Base-by-base conservation (phyloP, 495 filamentous ascomycete species). In the Penicillium lagena region DNA sequence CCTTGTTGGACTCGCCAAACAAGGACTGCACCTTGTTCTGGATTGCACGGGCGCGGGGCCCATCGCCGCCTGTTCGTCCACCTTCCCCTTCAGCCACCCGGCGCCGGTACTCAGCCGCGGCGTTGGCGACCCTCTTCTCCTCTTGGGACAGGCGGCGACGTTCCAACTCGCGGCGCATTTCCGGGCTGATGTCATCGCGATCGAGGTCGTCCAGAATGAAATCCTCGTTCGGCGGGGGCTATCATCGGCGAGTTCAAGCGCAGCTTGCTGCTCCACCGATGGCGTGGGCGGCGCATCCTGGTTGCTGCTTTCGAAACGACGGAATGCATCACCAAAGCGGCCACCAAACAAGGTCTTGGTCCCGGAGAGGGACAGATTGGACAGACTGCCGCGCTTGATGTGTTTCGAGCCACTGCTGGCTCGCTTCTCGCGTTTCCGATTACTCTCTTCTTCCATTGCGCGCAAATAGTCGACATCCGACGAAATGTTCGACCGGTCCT, bases 271-370 rank as follows among this genome's bases (percentile, higher is more conserved):
- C 47, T 63, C 66, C 8, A 61, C 58, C 13, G 56, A 67, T 2
- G 77, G 79, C 29, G 78, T 81, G 28, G 79, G 77, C 22, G 73
- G 75, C 27, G 73, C 72, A 12, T 73, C 75, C 29, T 63, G 56
- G 40, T 66, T 68, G 49, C 78, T 79, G 15, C 77, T 77, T 59
- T 98, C 93, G 54, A 98, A 98, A 6, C 87, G 79, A 49, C 90
- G 85, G 71, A 98, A 97, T 4, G 94, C 91, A 42, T 96, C 94
- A 2, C 94, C 90, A 63, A 98, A 96, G 60, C 86, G 89, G 7
- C 90, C 88, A 22, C 83, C 83, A 17, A 98, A 74, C 33, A 95
- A 77, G n/a, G 78, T 87, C 63, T 95, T 96, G 43, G 87, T 85
- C 28, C 86, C 85, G 1, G 80, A 77, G 11, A 85, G 69, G 4